Base-by-base conservation (phyloP, 352 stramenopile species). In the Thraustotheca clavata region DNA sequence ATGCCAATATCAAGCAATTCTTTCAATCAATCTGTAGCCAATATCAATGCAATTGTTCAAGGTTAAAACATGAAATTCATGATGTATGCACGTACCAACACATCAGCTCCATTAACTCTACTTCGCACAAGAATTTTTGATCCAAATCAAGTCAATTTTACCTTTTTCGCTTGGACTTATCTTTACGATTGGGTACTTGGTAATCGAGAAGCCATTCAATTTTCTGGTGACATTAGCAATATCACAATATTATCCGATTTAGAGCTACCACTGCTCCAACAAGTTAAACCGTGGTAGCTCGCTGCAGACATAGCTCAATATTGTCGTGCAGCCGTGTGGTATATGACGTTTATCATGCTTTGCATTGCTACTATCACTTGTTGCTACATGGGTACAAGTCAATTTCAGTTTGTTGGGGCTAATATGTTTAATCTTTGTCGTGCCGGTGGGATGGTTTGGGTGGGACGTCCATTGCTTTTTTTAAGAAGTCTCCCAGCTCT, bases 121-220 rank as follows among this genome's bases (percentile, higher is more conserved):
- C 29, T 24, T 5, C 35, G 41, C 11, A 65, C 47, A 9, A 54
- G 33, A 9, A 3, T 55, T 39, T 43, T 65, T 20, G 39, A 55
- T n/a, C 35, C 20, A 34, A 16, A 18, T 4, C 27, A 65, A n/a
- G 27, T 24, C 26, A 46, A 41, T 39, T 65, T 65, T 55, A 32
- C 39, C 12, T 27, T 65, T 4, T 54, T 40, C 22, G 57, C 38
- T 12, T 65, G 57, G 57, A 24, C 47, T 9, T 65, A 65, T 27
- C 20, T 54, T 4, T 65, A 54, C 31, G 39, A 65, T 27, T 65
- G 57, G 57, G 57, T 65, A n/a, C 20, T 54, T 20, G 57, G 57
- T 2, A 35, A 54, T 31, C 57, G 57, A 8, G 57, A 65, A 49
- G 57, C 34, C 9, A 33, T 65, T 5, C 27, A 26, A 3, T 65